Evolutionary conservation across 2,329 filamentous ascomycete genomes (phyloP).

Genomic region (Exophiala bonariae): DNA sequence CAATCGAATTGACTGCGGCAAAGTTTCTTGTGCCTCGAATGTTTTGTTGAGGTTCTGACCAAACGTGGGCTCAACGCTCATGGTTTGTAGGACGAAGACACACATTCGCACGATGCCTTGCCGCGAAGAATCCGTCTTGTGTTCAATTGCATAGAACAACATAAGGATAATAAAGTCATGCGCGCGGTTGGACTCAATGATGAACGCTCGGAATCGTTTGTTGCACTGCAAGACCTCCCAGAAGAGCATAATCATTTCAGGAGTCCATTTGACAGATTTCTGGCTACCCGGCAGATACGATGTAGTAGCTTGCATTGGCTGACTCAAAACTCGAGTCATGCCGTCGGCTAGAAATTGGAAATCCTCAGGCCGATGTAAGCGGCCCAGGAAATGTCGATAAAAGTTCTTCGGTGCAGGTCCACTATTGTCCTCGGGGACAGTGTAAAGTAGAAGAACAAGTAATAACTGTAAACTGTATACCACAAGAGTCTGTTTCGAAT

Average conservation of each 20-base stretch:
- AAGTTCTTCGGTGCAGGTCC: conserved; percentile 76
- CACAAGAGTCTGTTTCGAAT: conserved; percentile 84
- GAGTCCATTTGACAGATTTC: conserved; percentile 78
- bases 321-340: conserved; percentile 88
- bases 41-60: conserved; percentile 84
- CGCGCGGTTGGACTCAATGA: conserved; percentile 90
- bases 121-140: conserved; percentile 80
- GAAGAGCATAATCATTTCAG: conserved; percentile 94
- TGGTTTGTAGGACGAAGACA: conserved; percentile 90
- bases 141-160: conserved; percentile 88
- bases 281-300: conserved; percentile 88
- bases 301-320: conserved; percentile 72
- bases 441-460: conserved; percentile 81
- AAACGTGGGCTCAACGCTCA: conserved; percentile 91
- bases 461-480: conserved; percentile 90
- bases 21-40: conserved; percentile 84
- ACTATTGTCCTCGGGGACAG: conserved; percentile 74
- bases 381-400: conserved; percentile 87
- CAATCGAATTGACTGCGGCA: conserved; percentile 79
- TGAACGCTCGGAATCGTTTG: conserved; percentile 92
- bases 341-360: conserved; percentile 97
- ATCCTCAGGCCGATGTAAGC: conserved; percentile 88
- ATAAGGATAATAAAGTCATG: conserved; percentile 91
- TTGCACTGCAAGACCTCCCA: conserved; percentile 98
- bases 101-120: conserved; percentile 96